phyloP scores from a whole-genome alignment of 2,329 filamentous ascomycete genomes.

The Rhynchosporium agropyri region DNA sequence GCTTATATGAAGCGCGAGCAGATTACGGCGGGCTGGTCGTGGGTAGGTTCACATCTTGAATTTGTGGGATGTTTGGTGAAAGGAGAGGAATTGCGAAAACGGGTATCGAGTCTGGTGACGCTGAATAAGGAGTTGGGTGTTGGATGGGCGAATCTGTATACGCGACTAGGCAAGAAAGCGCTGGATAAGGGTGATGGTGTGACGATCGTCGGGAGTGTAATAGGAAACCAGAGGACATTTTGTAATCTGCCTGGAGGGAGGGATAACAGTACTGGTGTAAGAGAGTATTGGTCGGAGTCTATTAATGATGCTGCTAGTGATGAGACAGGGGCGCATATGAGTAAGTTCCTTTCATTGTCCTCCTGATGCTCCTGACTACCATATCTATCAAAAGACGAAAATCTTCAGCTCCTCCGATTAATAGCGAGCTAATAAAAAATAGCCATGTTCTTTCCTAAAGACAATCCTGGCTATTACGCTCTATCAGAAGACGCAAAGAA shows the following conservation, averaged over 20 bases:
- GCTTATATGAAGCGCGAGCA: slow-evolving; percentile 85
- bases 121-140: slow-evolving; percentile 67
- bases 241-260: slow-evolving; percentile 68
- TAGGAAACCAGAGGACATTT: slow-evolving; percentile 79
- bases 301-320: slow-evolving; percentile 79
- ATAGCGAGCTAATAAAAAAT: slow-evolving; percentile 21
- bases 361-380: too few species aligned
- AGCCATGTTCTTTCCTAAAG: slow-evolving; percentile 73
- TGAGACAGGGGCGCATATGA: slow-evolving; percentile 80
- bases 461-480: slow-evolving; percentile 72
- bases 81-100: slow-evolving; percentile 77
- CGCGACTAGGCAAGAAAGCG: slow-evolving; percentile 73
- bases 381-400: neutral
- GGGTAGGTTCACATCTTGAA: slow-evolving; percentile 88
- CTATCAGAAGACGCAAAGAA: slow-evolving; percentile 67
- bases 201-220: slow-evolving; percentile 57
- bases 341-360: slow-evolving; percentile 46
- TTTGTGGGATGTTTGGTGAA: slow-evolving; percentile 89
- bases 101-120: slow-evolving; percentile 69
- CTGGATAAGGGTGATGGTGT: slow-evolving; percentile 51
- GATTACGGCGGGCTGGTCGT: slow-evolving; percentile 73
- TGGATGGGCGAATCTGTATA: slow-evolving; percentile 87
- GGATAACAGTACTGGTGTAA: slow-evolving; percentile 49
- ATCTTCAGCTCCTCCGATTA: slow-evolving; percentile 6
- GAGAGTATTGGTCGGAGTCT: slow-evolving; percentile 65